phyloP scores from a whole-genome alignment of 2,329 filamentous ascomycete genomes.

The Pseudopyricularia cyperi region DNA sequence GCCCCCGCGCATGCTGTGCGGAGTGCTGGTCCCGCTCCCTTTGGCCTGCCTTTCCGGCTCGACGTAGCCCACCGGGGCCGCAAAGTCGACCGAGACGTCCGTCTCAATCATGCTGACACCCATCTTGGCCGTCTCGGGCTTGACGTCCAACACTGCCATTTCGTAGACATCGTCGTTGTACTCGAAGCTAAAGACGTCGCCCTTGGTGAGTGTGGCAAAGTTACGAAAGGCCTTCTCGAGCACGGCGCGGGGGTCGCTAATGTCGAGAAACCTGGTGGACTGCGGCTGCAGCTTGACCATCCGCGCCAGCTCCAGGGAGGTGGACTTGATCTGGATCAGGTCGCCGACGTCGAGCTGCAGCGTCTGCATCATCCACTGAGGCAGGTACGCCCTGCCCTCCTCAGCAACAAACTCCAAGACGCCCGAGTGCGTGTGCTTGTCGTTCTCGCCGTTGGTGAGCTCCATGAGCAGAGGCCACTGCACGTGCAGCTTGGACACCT shows the following conservation, averaged over 20 bases:
- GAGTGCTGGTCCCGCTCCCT: slow-evolving; percentile 74
- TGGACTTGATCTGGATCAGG: slow-evolving; percentile 88
- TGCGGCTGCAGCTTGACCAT: slow-evolving; percentile 97
- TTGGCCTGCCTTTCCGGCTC: slow-evolving; percentile 53
- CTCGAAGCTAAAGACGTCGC: slow-evolving; percentile 88
- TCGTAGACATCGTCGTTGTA: slow-evolving; percentile 95
- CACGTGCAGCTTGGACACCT: slow-evolving; percentile 88
- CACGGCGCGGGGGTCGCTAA: slow-evolving; percentile 93
- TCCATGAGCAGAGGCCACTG: slow-evolving; percentile 97
- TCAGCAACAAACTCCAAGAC: slow-evolving; percentile 96
- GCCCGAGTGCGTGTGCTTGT: slow-evolving; percentile 77
- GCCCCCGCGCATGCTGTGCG: slow-evolving; percentile 47
- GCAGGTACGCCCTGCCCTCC: slow-evolving; percentile 90
- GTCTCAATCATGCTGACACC: slow-evolving; percentile 93
- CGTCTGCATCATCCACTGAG: slow-evolving; percentile 96
- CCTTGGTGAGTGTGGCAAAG: slow-evolving; percentile 85
- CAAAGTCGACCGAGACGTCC: slow-evolving; percentile 92
- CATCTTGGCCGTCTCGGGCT: slow-evolving; percentile 71
- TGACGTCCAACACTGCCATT: slow-evolving; percentile 86
- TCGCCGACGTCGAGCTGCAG: slow-evolving; percentile 83
- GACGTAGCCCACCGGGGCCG: slow-evolving; percentile 83
- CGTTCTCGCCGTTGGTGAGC: slow-evolving; percentile 75
- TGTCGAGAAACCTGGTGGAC: slow-evolving; percentile 85
- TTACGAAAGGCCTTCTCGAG: slow-evolving; percentile 93
- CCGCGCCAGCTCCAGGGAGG: slow-evolving; percentile 76